A percentile compares a stretch with the other conserved stretches of the same genome.
Conservation (phyloP, 371 early-diverging fungal species). For the Conidiobolus incongruus region DNA sequence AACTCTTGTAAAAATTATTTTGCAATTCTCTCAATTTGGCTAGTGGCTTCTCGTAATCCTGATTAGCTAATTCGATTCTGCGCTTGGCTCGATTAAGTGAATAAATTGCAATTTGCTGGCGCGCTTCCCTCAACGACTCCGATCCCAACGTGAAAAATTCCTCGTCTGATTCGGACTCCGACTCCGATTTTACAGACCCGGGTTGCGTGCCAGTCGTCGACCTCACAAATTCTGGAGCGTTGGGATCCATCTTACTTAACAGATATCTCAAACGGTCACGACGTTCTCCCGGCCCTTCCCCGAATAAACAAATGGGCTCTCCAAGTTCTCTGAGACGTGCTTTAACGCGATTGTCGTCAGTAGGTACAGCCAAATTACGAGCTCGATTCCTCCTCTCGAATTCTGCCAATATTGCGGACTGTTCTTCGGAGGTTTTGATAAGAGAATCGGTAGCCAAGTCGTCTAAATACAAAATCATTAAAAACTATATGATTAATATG, state of each 20-base stretch:
- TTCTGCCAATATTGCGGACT: conserved; percentile 48
- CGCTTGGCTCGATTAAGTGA: conserved; percentile 33
- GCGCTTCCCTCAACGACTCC: conserved; percentile 33
- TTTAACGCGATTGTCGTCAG: conserved; percentile 67
- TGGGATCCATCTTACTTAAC: conserved; percentile 31
- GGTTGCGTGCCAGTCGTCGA: too few species aligned
- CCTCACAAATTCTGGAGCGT: too few species aligned
- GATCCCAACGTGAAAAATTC: conserved; percentile 79
- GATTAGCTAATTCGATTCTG: conserved; percentile 5
- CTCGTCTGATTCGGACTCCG: conserved; percentile 35
- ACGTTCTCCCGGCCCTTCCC: conserved; percentile 85
- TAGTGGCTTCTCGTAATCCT: conserved; percentile 42
- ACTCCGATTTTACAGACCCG: too few species aligned
- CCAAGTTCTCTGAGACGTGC: conserved; percentile 45
- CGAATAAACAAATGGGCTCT: conserved; percentile 80
- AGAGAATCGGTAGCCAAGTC: too few species aligned
- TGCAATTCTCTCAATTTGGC: conserved; percentile 44
- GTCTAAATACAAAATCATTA: too few species aligned
- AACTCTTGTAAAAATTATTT: conserved; percentile 45
- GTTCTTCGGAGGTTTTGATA: too few species aligned
- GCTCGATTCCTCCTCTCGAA: conserved; percentile 69
- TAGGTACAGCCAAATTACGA: conserved; percentile 67
- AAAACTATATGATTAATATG: too few species aligned
- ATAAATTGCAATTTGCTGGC: conserved; percentile 45
- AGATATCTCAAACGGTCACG: conserved; percentile 60